These are phyloP conservation scores for Fusarium beomiforme DNA, from an alignment of 2,329 filamentous ascomycete genomes.

Conservation along the genomic window DNA sequence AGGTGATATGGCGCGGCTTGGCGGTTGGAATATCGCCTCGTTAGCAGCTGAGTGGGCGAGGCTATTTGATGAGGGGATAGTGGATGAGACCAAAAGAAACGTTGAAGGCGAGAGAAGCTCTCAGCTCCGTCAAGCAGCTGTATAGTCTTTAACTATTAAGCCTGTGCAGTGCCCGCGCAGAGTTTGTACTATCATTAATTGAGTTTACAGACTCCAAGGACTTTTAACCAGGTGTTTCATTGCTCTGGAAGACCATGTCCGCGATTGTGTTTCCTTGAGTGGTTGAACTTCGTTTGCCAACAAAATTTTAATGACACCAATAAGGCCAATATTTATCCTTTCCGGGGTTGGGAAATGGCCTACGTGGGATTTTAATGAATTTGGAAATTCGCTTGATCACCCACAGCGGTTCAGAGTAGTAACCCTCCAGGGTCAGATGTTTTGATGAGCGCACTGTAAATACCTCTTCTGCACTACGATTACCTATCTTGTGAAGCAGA, in stretches of 20 bases:
- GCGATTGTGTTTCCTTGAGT: too few species aligned
- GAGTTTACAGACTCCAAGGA: background rate
- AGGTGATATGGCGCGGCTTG: constrained; percentile 16
- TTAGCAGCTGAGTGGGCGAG: constrained; percentile 48
- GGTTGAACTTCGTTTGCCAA: too few species aligned
- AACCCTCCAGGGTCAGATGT: background rate
- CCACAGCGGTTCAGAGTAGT: too few species aligned
- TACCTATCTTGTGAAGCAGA: background rate
- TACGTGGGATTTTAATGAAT: background rate
- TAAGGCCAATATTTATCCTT: background rate
- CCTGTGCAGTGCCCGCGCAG: background rate
- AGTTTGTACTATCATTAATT: background rate
- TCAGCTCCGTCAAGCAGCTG: constrained; percentile 12
- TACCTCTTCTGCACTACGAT: background rate
- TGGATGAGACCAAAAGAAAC: constrained; percentile 40
- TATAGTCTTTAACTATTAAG: background rate
- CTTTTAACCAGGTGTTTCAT: background rate
- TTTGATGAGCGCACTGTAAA: too few species aligned
- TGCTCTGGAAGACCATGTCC: background rate
- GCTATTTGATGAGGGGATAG: constrained; percentile 49
- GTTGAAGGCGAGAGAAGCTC: constrained; percentile 27
- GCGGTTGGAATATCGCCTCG: constrained; percentile 42
- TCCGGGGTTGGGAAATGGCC: background rate
- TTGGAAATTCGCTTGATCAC: too few species aligned
- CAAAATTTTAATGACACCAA: background rate